Evolutionary conservation across 306 rosid species (phyloP).

Genomic region (Dalbergia cultrata): DNA sequence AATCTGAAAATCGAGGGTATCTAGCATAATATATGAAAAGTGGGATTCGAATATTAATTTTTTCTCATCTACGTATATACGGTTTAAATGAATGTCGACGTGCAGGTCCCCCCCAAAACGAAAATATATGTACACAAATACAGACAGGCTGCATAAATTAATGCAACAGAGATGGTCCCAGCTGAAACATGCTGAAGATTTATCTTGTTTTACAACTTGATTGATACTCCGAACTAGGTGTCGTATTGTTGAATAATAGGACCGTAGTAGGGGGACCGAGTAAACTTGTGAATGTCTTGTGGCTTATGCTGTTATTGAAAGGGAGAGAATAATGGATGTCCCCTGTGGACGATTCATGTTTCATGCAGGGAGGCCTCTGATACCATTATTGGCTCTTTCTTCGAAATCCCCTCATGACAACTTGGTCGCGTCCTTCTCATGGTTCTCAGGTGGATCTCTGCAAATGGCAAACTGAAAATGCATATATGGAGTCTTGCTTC

Average conservation of each 20-base stretch:
- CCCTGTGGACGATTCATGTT: constrained; percentile 67
- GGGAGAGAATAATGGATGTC: constrained; percentile 52
- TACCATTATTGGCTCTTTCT: constrained; percentile 30
- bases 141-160: constrained; percentile 29
- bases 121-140: not conserved
- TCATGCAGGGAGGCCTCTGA: constrained; percentile 67
- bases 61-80: not conserved
- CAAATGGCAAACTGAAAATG: constrained; percentile 8
- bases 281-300: constrained; percentile 45
- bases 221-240: constrained; percentile 47
- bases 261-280: constrained; percentile 47
- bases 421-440: constrained; percentile 46
- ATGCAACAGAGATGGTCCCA: constrained; percentile 54
- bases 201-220: constrained; percentile 43
- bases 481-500: not conserved
- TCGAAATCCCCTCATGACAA: constrained; percentile 24
- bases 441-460: constrained; percentile 35
- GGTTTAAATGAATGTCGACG: constrained; percentile 13
- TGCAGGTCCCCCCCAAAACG: constrained; percentile 39
- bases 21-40: too few relatives aligned
- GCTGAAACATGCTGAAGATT: constrained; percentile 30
- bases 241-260: constrained; percentile 49
- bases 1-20: too few relatives aligned
- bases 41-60: too few relatives aligned
- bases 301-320: constrained; percentile 31